Conservation (phyloP, 495 filamentous ascomycete species). For the Letharia lupina region DNA sequence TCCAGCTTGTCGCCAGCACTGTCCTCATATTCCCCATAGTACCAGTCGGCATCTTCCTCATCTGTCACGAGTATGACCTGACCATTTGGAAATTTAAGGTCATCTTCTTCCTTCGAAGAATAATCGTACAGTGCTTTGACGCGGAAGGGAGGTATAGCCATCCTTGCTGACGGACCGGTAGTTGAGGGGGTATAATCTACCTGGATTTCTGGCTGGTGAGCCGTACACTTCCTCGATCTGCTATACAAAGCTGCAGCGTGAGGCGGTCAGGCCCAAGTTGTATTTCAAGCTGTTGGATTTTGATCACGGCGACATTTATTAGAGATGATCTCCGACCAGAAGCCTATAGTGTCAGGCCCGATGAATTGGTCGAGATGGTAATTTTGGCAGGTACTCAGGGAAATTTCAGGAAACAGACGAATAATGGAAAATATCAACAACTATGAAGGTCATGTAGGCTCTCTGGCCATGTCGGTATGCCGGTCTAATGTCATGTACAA, state of each 20-base stretch:
- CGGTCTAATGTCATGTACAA: background rate
- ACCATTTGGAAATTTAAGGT: slow-evolving; percentile 75
- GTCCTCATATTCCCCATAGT: slow-evolving; percentile 81
- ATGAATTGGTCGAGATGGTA: background rate
- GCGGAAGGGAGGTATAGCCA: slow-evolving; percentile 76
- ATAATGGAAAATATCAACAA: background rate
- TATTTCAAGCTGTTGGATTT: background rate
- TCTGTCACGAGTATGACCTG: slow-evolving; percentile 92
- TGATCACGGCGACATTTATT: background rate
- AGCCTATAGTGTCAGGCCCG: background rate
- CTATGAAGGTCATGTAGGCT: background rate
- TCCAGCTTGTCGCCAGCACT: slow-evolving; percentile 61
- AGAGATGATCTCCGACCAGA: background rate
- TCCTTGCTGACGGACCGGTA: slow-evolving; percentile 35
- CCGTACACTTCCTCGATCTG: background rate
- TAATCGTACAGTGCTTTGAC: slow-evolving; percentile 96
- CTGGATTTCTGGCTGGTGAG: background rate
- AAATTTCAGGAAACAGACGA: background rate
- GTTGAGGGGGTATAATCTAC: background rate
- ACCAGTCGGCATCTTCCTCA: slow-evolving; percentile 91
- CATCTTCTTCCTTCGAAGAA: slow-evolving; percentile 81
- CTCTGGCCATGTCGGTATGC: background rate
- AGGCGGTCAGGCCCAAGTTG: background rate
- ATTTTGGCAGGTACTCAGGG: background rate
- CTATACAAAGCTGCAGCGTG: background rate